Percentiles rank a stretch among this genome's conserved stretches.
phyloP scores from a whole-genome alignment of 345 rosid species.

The Rhodomyrtus tomentosa region DNA sequence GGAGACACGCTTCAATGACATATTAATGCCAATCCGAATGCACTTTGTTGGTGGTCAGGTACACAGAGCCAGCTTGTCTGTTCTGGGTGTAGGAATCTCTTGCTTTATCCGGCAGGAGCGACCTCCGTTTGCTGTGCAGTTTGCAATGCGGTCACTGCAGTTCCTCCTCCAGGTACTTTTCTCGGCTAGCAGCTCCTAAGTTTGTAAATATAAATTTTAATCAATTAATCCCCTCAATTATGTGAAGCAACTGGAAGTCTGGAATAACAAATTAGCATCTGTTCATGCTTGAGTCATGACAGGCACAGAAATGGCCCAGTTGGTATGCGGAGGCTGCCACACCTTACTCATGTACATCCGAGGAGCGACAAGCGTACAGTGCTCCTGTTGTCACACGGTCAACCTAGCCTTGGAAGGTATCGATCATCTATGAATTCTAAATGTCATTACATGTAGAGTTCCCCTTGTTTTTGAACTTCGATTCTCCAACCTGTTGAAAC shows the following conservation, averaged over 20 bases:
- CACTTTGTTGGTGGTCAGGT: slow-evolving; percentile 13
- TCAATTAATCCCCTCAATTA: background rate
- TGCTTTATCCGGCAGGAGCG: slow-evolving; percentile 90
- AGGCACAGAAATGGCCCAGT: slow-evolving; percentile 98
- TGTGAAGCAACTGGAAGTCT: background rate
- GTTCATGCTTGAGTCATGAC: background rate
- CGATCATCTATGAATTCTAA: background rate
- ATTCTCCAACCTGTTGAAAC: background rate
- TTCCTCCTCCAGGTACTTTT: slow-evolving; percentile 77
- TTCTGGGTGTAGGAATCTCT: slow-evolving; percentile 90
- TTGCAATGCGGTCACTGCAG: slow-evolving; percentile 97
- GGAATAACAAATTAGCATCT: background rate
- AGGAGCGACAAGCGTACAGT: slow-evolving; percentile 97
- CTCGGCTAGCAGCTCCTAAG: background rate
- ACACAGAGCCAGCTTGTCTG: slow-evolving; percentile 90
- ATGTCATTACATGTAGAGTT: background rate
- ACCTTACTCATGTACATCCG: slow-evolving; percentile 93
- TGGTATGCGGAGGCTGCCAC: slow-evolving; percentile 98
- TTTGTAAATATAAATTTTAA: background rate
- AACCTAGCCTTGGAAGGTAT: slow-evolving; percentile 87
- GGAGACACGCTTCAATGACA: background rate
- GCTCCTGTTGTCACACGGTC: slow-evolving; percentile 95
- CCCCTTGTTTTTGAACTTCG: background rate
- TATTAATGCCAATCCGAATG: background rate
- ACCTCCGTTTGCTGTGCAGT: slow-evolving; percentile 95